These are phyloP conservation scores for Rhododendron williamsianum DNA, from an alignment of 148 eudicot species.

Conservation along the genomic window DNA sequence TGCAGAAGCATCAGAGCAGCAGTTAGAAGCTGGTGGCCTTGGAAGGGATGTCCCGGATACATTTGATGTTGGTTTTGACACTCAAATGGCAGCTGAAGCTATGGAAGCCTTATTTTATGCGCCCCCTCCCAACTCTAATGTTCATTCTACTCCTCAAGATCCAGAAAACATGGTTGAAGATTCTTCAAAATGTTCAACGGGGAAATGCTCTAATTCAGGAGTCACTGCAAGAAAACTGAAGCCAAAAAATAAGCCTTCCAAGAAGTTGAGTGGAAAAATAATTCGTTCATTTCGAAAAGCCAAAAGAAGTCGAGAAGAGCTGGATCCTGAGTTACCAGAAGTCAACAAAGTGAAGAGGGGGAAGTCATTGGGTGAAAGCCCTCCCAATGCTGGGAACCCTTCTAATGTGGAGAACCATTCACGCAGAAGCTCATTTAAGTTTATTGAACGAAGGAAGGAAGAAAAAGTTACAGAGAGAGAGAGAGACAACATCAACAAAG, in stretches of 20 bases:
- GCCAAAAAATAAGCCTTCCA: conserved; percentile 15
- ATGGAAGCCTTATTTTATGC: conserved; percentile 54
- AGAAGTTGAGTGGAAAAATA: conserved; percentile 1
- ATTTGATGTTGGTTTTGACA: conserved; percentile 51
- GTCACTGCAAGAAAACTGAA: conserved; percentile 17
- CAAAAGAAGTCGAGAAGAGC: conserved; percentile 9
- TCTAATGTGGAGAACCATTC: neutral
- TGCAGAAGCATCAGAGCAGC: conserved; percentile 20
- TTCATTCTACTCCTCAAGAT: conserved; percentile 22
- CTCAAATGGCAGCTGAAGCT: conserved; percentile 79
- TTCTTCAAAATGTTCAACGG: conserved; percentile 19
- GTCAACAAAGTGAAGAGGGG: conserved; percentile 13
- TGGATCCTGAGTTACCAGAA: conserved; percentile 14
- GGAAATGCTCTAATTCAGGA: conserved; percentile 21
- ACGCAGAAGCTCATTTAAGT: conserved; percentile 10
- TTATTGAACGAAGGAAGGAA: conserved; percentile 12
- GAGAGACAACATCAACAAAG: conserved; percentile 18
- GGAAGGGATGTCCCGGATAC: conserved; percentile 17
- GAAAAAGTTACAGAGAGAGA: conserved; percentile 16
- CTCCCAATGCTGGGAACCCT: conserved; percentile 15
- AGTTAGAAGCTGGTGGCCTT: conserved; percentile 14
- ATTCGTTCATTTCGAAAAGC: neutral
- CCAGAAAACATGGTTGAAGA: conserved; percentile 10
- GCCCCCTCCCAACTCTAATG: conserved; percentile 18
- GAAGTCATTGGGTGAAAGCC: conserved; percentile 14